Evolutionary conservation across 2,329 filamentous ascomycete genomes (phyloP).

Genomic region (Hypoxylon sp.): DNA sequence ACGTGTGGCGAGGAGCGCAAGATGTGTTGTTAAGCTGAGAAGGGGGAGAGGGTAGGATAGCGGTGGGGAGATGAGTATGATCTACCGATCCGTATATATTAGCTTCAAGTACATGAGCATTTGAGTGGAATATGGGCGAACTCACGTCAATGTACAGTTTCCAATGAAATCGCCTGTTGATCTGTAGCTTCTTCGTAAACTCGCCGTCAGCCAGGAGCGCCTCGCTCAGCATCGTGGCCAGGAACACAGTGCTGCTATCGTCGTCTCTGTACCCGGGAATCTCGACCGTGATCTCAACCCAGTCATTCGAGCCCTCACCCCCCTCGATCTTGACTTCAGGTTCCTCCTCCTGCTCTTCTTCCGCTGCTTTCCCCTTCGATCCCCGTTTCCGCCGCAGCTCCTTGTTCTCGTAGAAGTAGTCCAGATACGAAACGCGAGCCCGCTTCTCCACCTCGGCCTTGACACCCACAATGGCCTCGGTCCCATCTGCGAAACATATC

Average conservation of each 20-base stretch:
- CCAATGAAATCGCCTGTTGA: constrained; percentile 96
- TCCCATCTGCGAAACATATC: constrained; percentile 94
- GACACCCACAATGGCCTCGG: constrained; percentile 94
- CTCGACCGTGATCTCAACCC: constrained; percentile 93
- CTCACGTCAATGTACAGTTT: constrained; percentile 93
- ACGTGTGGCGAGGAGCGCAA: constrained; percentile 89
- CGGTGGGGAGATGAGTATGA: constrained; percentile 92
- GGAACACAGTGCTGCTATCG: constrained; percentile 88
- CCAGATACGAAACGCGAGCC: constrained; percentile 49
- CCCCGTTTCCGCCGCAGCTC: constrained; percentile 50
- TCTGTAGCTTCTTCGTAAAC: constrained; percentile 80
- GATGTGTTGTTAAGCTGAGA: constrained; percentile 91
- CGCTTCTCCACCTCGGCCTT: constrained; percentile 93
- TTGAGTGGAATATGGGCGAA: constrained; percentile 42
- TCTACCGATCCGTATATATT: constrained; percentile 64
- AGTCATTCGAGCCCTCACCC: constrained; percentile 70
- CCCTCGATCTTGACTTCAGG: constrained; percentile 36
- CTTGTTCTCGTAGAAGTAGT: constrained; percentile 43
- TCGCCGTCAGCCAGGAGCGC: constrained; percentile 81
- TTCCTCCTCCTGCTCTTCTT: constrained; percentile 45
- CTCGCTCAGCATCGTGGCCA: constrained; percentile 90
- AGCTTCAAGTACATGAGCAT: constrained; percentile 15
- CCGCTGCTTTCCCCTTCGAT: constrained; percentile 44
- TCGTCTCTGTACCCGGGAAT: constrained; percentile 93
- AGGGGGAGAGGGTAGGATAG: constrained; percentile 94